These are phyloP conservation scores for Torrubiellomyces zombiae DNA, from an alignment of 2,329 filamentous ascomycete genomes.

Conservation along the genomic window DNA sequence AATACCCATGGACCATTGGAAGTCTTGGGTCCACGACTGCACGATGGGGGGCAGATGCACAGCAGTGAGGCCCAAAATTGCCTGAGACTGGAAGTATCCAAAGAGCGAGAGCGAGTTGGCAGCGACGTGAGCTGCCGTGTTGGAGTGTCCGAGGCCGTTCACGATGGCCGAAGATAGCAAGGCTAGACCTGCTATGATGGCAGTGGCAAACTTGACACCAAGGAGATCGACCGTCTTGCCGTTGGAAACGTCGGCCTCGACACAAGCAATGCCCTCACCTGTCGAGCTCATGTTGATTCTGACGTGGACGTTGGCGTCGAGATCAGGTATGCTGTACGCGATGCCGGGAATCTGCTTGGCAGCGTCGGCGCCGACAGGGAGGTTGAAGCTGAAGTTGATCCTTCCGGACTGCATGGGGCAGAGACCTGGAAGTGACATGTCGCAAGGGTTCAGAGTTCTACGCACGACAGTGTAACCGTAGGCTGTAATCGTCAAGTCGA, in stretches of 20 bases:
- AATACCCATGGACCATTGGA: constrained; percentile 96
- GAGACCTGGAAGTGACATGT: constrained; percentile 50
- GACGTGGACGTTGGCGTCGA: constrained; percentile 72
- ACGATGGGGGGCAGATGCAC: constrained; percentile 77
- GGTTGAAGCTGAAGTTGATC: constrained; percentile 57
- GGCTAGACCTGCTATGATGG: constrained; percentile 71
- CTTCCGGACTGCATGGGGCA: constrained; percentile 84
- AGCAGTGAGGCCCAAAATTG: constrained; percentile 72
- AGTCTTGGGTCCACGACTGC: constrained; percentile 88
- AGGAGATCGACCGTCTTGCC: constrained; percentile 81
- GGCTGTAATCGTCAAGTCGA: constrained; percentile 59
- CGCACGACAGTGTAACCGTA: constrained; percentile 66
- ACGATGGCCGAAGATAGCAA: constrained; percentile 75
- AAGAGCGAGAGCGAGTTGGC: constrained; percentile 90
- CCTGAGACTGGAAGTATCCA: constrained; percentile 86
- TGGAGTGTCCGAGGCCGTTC: constrained; percentile 79
- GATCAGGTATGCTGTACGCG: constrained; percentile 76
- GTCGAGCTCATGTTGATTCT: constrained; percentile 56
- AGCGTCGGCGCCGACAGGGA: constrained; percentile 39
- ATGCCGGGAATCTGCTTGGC: constrained; percentile 59
- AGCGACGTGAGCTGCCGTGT: constrained; percentile 86
- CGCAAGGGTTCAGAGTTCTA: constrained; percentile 59
- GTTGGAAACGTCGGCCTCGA: constrained; percentile 78
- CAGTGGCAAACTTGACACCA: constrained; percentile 78
- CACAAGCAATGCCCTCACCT: constrained; percentile 57